phyloP scores from a whole-genome alignment of 2,329 filamentous ascomycete genomes.

The Alternaria triticina region DNA sequence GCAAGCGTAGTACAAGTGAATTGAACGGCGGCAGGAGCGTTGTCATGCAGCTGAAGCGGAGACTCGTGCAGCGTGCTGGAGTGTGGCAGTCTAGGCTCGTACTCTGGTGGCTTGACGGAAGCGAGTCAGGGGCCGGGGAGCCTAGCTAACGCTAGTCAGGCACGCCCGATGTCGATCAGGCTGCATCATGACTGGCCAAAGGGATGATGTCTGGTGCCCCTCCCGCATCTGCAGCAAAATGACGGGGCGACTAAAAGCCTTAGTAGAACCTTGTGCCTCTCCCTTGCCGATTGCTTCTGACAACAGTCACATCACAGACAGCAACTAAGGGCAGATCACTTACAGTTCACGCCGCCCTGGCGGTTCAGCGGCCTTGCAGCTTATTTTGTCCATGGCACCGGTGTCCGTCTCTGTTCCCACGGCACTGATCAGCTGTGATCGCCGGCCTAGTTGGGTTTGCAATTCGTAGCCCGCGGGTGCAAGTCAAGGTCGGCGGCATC shows the following conservation, averaged over 20 bases:
- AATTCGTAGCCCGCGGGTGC: background rate
- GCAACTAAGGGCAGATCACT: background rate
- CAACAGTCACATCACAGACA: background rate
- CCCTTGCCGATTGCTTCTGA: background rate
- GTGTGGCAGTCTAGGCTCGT: constrained; percentile 24
- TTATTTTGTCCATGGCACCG: background rate
- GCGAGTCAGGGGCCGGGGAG: constrained; percentile 19
- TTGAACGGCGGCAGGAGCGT: constrained; percentile 23
- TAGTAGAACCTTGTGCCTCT: constrained; percentile 1
- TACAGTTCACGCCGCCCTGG: background rate
- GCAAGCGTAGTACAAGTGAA: constrained; percentile 25
- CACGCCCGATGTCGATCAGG: constrained; percentile 24
- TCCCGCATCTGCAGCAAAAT: constrained; percentile 25
- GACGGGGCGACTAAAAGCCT: constrained; percentile 16
- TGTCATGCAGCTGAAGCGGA: constrained; percentile 31
- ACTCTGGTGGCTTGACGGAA: constrained; percentile 21
- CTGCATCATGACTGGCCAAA: constrained; percentile 25
- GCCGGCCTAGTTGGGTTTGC: background rate
- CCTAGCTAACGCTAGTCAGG: constrained; percentile 38
- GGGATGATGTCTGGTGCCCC: constrained; percentile 18
- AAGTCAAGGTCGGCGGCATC: constrained; percentile 6
- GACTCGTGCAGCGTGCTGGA: constrained; percentile 15
- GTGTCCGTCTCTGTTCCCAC: background rate
- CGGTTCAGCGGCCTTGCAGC: constrained; percentile 8
- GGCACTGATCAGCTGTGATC: background rate